Conservation (phyloP, 768 basidiomycete genomes). For the Jaapia argillacea region DNA sequence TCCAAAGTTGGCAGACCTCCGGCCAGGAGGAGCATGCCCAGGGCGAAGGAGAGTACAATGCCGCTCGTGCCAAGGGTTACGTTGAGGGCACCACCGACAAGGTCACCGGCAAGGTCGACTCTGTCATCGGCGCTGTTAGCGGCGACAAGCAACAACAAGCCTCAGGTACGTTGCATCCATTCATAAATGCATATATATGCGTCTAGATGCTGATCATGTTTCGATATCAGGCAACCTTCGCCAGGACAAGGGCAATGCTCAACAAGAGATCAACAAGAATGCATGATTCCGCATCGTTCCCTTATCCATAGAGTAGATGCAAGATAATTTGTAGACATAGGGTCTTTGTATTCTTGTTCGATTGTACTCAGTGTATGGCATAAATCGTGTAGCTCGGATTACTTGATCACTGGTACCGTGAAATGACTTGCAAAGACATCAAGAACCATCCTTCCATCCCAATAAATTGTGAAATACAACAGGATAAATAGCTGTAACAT, state of each 20-base stretch:
- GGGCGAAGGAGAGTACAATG: constrained; percentile 40
- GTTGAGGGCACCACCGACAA: constrained; percentile 38
- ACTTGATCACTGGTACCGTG: too few species aligned
- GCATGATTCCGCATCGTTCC: too few species aligned
- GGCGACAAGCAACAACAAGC: constrained; percentile 37
- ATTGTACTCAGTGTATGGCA: too few species aligned
- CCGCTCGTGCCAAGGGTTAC: constrained; percentile 39
- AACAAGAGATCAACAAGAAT: constrained; percentile 41
- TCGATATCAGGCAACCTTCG: constrained; percentile 29
- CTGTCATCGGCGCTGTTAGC: constrained; percentile 38
- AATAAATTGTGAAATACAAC: too few species aligned
- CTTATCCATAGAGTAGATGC: too few species aligned
- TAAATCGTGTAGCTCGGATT: too few species aligned
- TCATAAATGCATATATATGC: too few species aligned
- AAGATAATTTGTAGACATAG: too few species aligned
- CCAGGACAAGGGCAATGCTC: constrained; percentile 36
- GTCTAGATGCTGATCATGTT: constrained; percentile 8
- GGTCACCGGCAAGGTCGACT: constrained; percentile 35
- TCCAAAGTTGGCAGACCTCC: constrained; percentile 31
- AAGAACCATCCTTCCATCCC: too few species aligned
- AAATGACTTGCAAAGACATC: too few species aligned
- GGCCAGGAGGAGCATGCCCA: constrained; percentile 42
- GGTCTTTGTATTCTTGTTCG: too few species aligned
- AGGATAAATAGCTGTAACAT: too few species aligned
- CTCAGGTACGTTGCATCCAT: constrained; percentile 23